Conservation (phyloP, 106 monocot genomes). For the Amphibolis antarctica region DNA sequence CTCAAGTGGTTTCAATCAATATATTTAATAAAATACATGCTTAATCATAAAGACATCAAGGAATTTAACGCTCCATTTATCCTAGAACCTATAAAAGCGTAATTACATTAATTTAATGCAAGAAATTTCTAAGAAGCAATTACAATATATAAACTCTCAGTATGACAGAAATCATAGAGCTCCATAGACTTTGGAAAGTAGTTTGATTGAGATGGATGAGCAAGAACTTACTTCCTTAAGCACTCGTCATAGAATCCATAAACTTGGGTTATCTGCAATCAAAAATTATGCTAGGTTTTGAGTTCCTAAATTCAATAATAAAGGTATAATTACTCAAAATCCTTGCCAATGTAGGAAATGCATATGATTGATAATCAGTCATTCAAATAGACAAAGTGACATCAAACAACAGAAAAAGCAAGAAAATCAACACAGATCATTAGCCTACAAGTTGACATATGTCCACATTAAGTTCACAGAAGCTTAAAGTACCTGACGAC, state of each 20-base stretch:
- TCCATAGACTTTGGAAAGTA: not conserved
- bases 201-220: not conserved
- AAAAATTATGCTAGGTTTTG: not conserved
- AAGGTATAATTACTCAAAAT: too few species aligned
- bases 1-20: too few species aligned
- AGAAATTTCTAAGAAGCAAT: not conserved
- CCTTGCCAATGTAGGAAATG: too few species aligned
- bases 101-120: not conserved
- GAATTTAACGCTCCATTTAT: not conserved
- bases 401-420: too few species aligned
- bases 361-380: too few species aligned
- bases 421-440: too few species aligned
- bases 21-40: too few species aligned
- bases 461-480: not conserved
- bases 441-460: too few species aligned
- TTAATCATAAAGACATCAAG: not conserved
- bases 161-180: not conserved
- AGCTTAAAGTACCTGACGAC: conserved; percentile 57
- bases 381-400: too few species aligned
- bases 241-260: conserved; percentile 99
- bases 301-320: not conserved
- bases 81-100: not conserved
- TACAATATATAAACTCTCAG: not conserved
- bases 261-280: conserved; percentile 93
- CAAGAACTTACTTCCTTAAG: conserved; percentile 80